Evolutionary conservation across 1,284 basidiomycete species (phyloP).

Genomic region (Taiwanofungus camphoratus): DNA sequence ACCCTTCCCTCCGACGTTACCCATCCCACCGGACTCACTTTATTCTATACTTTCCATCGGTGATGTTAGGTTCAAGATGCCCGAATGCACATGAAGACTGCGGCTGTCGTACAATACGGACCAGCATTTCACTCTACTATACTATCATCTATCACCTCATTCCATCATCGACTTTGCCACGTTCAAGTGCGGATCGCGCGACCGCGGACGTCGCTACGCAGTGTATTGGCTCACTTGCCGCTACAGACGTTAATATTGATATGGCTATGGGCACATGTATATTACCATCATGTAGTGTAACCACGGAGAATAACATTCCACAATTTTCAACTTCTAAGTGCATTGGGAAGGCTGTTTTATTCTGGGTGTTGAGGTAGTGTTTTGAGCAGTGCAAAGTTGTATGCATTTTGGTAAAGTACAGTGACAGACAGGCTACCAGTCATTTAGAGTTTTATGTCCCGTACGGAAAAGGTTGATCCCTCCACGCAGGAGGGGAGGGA

Average conservation of each 20-base stretch:
- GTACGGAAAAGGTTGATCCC: conserved; percentile 70
- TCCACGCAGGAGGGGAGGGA: conserved; percentile 79
- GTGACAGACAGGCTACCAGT: too few relatives aligned
- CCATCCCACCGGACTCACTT: background rate
- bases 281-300: conserved; percentile 1
- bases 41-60: too few relatives aligned
- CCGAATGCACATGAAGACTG: too few relatives aligned
- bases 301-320: background rate
- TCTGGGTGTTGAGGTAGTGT: too few relatives aligned
- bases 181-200: too few relatives aligned
- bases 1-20: background rate
- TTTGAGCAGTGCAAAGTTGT: too few relatives aligned
- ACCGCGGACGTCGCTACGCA: background rate
- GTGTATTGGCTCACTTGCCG: background rate
- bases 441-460: conserved; percentile 60
- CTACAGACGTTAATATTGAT: conserved; percentile 1
- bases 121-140: background rate
- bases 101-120: background rate
- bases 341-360: too few relatives aligned
- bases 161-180: background rate
- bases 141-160: background rate
- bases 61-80: too few relatives aligned
- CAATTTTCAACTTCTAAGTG: too few relatives aligned
- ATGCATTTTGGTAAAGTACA: too few relatives aligned
- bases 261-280: conserved; percentile 1